A percentile compares a stretch with the other conserved stretches of the same genome.
phyloP scores from a whole-genome alignment of 805 yeast species.

The Metschnikowia lachancei region DNA sequence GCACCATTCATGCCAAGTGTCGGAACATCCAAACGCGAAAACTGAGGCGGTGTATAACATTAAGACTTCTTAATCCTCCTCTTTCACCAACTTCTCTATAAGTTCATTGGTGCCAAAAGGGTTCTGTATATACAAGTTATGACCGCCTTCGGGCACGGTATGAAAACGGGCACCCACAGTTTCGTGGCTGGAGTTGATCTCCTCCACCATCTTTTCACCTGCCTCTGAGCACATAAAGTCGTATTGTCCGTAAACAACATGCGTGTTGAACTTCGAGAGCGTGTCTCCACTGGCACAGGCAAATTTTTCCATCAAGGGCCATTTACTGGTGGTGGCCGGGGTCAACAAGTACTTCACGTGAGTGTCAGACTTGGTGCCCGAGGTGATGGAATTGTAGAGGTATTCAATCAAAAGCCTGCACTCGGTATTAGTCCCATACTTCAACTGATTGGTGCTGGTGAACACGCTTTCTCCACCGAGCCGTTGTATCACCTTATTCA shows the following conservation, averaged over 20 bases:
- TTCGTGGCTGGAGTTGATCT: constrained; percentile 17
- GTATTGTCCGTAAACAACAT: constrained; percentile 62
- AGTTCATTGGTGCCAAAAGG: constrained; percentile 41
- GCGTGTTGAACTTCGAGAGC: constrained; percentile 34
- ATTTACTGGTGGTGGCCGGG: constrained; percentile 58
- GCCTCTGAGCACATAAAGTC: constrained; percentile 73
- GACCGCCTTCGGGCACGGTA: constrained; percentile 38
- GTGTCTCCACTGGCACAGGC: constrained; percentile 13
- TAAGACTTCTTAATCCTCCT: constrained; percentile 6
- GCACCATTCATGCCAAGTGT: no score
- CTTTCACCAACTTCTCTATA: constrained; percentile 18
- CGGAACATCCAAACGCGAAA: no score
- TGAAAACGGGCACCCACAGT: constrained; percentile 13
- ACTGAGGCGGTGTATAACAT: no score
- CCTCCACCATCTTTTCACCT: constrained; percentile 37
- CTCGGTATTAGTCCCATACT: constrained; percentile 40
- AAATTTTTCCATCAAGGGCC: constrained; percentile 64
- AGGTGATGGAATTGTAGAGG: constrained; percentile 40
- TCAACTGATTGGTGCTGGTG: constrained; percentile 28
- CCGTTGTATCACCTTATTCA: constrained; percentile 34
- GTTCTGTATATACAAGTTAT: constrained; percentile 44
- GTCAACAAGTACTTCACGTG: constrained; percentile 50
- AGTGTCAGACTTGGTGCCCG: constrained; percentile 38
- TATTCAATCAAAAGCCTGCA: constrained; percentile 38
- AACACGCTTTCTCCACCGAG: constrained; percentile 30